Evolutionary conservation across 2,329 filamentous ascomycete species (phyloP), one percentile per base, ranked within the genome.

Genomic region (Ceratocystis eucalypticola): DNA sequence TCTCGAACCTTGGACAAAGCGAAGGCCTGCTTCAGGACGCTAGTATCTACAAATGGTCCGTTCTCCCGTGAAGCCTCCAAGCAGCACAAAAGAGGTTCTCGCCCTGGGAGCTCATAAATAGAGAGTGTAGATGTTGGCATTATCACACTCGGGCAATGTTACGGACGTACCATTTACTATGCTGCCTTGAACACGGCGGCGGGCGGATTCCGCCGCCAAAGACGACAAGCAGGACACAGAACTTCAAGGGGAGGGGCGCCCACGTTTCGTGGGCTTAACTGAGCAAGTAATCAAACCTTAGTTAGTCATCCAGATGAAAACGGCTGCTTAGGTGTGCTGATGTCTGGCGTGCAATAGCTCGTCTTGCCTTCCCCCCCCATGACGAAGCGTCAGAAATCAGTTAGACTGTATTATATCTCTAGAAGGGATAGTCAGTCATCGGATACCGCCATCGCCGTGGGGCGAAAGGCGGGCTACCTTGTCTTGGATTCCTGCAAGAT

Each of bases 121-220:
- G 8, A 41, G 37, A 15, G 12, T 15, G 37, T 41, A 53, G 20
- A 28, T 28, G 22, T 5, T 25, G 28, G 53, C 12, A n/a, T 37
- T 8, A n/a, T n/a, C 5, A 5, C 53, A 17, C 28, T 30, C 28
- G n/a, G 3, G 28, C 30, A 15, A 7, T 59, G 12, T 37, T 37
- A 5, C 22, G 37, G 15, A 33, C 10, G 1, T 28, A n/a, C 28
- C 30, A 5, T 28, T 57, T 15, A 22, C 17, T 33, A 41, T n/a
- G 10, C 37, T 50, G 30, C 5, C 17, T 62, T 15, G 10, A 48
- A 20, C 37, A 12, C 41, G 53, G 64, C 64, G 5, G 30, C 64
- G 37, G 64, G 64, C 64, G 64, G 50, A 61, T 65, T 65, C 64
- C 53, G 53, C 64, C 53, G 53, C 50, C 17, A 20, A 28, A 28